Percentiles rank a stretch among this genome's conserved stretches.
phyloP scores from a whole-genome alignment of 2,329 filamentous ascomycete species.

The Colletotrichum sp. region DNA sequence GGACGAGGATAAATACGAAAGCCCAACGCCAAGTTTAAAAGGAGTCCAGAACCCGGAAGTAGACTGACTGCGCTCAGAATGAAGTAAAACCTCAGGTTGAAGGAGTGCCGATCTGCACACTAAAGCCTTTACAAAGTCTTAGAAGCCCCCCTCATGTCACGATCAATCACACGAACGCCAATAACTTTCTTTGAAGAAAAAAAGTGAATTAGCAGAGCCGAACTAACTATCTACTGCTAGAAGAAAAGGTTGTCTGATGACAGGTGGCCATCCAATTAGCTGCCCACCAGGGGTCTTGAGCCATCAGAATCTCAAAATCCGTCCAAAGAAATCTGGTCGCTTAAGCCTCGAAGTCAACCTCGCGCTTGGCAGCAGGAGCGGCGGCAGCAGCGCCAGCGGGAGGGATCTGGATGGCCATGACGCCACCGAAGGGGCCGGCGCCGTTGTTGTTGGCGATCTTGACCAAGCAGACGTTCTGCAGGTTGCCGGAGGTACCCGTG shows the following conservation, averaged over 20 bases:
- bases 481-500: slow-evolving; percentile 36
- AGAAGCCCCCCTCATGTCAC: background rate
- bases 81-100: background rate
- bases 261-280: background rate
- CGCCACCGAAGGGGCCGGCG: slow-evolving; percentile 45
- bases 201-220: background rate
- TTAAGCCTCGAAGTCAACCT: background rate
- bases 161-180: background rate
- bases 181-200: background rate
- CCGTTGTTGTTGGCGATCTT: slow-evolving; percentile 46
- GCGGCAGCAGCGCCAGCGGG: slow-evolving; percentile 4
- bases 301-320: background rate
- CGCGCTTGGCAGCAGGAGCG: slow-evolving; percentile 13
- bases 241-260: background rate
- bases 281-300: slow-evolving; percentile 3
- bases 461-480: slow-evolving; percentile 43
- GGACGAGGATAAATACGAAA: background rate
- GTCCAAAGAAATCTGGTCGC: background rate
- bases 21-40: background rate
- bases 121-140: background rate
- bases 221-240: background rate
- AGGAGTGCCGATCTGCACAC: background rate
- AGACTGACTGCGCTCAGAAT: background rate
- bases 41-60: background rate
- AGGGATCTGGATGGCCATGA: slow-evolving; percentile 44